Evolutionary conservation across 1,284 basidiomycete species (phyloP), one percentile per base, ranked within the genome.

Genomic region (Sanghuangporus weigelae): DNA sequence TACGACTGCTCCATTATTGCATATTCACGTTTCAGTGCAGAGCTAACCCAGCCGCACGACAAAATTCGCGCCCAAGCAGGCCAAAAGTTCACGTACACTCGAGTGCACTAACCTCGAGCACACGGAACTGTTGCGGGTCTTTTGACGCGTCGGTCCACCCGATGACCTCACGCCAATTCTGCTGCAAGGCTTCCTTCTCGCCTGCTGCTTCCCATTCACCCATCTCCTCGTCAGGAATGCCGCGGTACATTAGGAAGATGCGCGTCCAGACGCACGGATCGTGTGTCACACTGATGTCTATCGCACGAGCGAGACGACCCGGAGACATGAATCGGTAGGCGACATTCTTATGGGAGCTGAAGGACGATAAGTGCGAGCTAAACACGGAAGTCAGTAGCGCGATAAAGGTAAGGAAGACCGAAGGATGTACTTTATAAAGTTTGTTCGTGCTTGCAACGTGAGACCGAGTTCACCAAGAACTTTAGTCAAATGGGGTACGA

Each of bases 281-380:
- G 14, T 83, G 80, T 0, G 87, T 88, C n/a, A 92, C 85, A 1
- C 85, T 85, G 67, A 93, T 90, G 71, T 93, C 90, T 65, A 93
- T 84, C n/a, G 90, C 90, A 0, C 89, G 84, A 7, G 90, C 89
- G 56, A 93, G 87, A 67, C 84, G 87, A 64, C 79, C 78, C 2
- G 90, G 91, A 8, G 84, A 81, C 67, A 93, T 81, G 75, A 93
- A 92, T n/a, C 90, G 85, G 71, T 92, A 93, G 11, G 90, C 91
- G 66, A 93, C 89, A 73, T 93, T 90, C 71, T 86, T 88, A 75
- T 93, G 90, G 4, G 78, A 77, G 12, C 85, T 76, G 72, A 92
- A 92, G 3, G 84, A 75, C 35, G 84, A 77, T 68, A 92, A 79
- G 73, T 92, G 90, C 73, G 87, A 85, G 73, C 89, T 92, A 68